Evolutionary conservation across 2,329 filamentous ascomycete species (phyloP), one percentile per base, ranked within the genome.

Genomic region (Parasarocladium wereldwijsianum): DNA sequence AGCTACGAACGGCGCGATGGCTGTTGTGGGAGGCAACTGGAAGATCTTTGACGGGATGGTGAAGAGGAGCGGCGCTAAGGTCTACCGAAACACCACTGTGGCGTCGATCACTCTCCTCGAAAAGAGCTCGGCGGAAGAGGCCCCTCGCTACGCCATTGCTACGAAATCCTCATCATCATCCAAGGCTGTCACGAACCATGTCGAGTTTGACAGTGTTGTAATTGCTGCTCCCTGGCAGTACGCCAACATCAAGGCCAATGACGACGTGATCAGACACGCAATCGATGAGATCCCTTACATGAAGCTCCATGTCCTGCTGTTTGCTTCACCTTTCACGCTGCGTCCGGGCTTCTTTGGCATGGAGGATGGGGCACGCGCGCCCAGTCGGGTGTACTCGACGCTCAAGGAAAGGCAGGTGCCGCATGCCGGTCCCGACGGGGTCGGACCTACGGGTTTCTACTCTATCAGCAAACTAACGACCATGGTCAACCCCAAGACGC

Each of bases 1-100:
- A 73, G 81, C 86, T 3, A 80, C 85, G 0, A 77, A 87, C 31
- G 85, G 84, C 6, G 83, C 86, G 1, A 71, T 85, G 48, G 63
- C 78, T 12, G 68, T 96, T 1, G 54, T 69, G 10, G 85, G 85
- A 6, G 90, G 90, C 2, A 98, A 96, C 51, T 96, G 86, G 85
- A 75, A 72, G 43, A 93, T 98, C 32, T 98, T 98, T 46, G 66
- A 76, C n/a, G 58, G 64, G 25, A 92, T 94, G 79, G 58, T 87
- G 2, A 61, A 68, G 21, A 55, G 60, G 1, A 77, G 82, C 2
- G 56, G 64, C 3, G 74, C 80, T 0, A 52, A 59, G 0, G 39
- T 86, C 5, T 56, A 60, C 22, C 58, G 81, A 15, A 79, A 86
- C 42, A 80, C 77, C 0, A 62, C 69, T 0, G 77, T 94, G 1